A percentile compares a stretch with the other conserved stretches of the same genome.
Conservation (phyloP, 2,329 filamentous ascomycete genomes). For the Clonostachys rosea region DNA sequence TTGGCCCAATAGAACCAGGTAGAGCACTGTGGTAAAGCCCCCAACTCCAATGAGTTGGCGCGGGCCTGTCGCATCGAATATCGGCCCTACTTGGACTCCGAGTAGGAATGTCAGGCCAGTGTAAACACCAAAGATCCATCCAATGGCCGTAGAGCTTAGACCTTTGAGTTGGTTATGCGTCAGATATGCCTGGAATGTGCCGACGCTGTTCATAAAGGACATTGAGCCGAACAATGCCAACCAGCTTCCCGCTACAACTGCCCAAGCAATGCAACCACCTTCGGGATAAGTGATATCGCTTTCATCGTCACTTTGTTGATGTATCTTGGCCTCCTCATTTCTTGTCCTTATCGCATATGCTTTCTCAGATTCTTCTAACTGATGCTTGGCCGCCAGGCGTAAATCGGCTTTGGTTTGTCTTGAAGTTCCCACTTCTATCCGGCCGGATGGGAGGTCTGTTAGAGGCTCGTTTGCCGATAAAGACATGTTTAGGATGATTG, state of each 20-base stretch:
- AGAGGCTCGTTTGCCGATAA: too few species aligned
- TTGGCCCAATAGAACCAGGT: slow-evolving; percentile 1
- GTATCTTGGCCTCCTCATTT: too few species aligned
- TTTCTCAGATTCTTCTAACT: too few species aligned
- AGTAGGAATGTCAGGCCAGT: slow-evolving; percentile 3
- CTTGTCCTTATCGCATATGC: too few species aligned
- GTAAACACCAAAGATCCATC: slow-evolving; percentile 5
- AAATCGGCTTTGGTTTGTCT: too few species aligned
- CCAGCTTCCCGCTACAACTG: slow-evolving; percentile 3
- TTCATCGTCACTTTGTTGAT: background rate
- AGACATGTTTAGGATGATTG: too few species aligned
- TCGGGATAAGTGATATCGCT: slow-evolving; percentile 1
- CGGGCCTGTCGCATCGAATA: slow-evolving; percentile 3
- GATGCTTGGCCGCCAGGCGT: too few species aligned
- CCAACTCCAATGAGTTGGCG: background rate
- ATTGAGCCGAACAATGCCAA: slow-evolving; percentile 4
- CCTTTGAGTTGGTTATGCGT: slow-evolving; percentile 2
- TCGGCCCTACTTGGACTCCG: slow-evolving; percentile 2
- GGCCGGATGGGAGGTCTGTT: too few species aligned
- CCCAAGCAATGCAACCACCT: slow-evolving; percentile 5
- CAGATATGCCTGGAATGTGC: slow-evolving; percentile 2
- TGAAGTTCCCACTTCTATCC: too few species aligned
- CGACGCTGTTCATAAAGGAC: slow-evolving; percentile 3
- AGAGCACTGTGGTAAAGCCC: slow-evolving; percentile 1
- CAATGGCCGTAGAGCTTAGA: background rate